Conservation (phyloP, 495 filamentous ascomycete species). For the Clohesyomyces aquaticus region DNA sequence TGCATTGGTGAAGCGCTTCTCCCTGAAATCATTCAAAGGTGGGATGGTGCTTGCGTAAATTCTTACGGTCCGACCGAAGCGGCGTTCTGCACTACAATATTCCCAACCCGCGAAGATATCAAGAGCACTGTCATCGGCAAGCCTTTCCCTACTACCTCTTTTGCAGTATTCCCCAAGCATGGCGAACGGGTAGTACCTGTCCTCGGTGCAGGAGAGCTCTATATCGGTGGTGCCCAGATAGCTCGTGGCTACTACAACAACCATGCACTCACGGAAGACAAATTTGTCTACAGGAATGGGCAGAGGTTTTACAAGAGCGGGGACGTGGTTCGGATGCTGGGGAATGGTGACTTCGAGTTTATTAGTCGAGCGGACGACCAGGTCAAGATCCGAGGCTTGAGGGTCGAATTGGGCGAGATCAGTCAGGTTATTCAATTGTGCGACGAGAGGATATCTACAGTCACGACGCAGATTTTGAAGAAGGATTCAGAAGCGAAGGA, state of each 20-base stretch:
- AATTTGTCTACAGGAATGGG: constrained; percentile 33
- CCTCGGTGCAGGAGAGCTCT: constrained; percentile 41
- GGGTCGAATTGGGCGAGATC: constrained; percentile 43
- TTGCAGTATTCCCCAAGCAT: constrained; percentile 31
- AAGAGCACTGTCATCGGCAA: constrained; percentile 38
- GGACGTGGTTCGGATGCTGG: constrained; percentile 41
- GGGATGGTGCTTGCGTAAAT: constrained; percentile 39
- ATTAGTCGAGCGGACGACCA: constrained; percentile 41
- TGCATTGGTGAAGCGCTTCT: constrained; percentile 47
- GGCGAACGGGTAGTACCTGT: constrained; percentile 28
- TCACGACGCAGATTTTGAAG: constrained; percentile 35
- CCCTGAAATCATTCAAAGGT: constrained; percentile 31
- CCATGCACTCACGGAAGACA: constrained; percentile 23
- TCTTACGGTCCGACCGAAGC: constrained; percentile 44
- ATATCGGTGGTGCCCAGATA: constrained; percentile 42
- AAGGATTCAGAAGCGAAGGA: constrained; percentile 22
- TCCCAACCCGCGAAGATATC: constrained; percentile 11
- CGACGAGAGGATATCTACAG: constrained; percentile 24
- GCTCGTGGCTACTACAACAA: constrained; percentile 34
- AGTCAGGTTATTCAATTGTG: constrained; percentile 34
- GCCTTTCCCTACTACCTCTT: constrained; percentile 39
- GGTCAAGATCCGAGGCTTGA: constrained; percentile 39
- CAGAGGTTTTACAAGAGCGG: constrained; percentile 42
- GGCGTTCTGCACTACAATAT: constrained; percentile 41
- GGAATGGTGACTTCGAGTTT: constrained; percentile 39